These are phyloP conservation scores for Ascobolus immersus DNA, from an alignment of 495 filamentous ascomycete genomes.

Conservation along the genomic window DNA sequence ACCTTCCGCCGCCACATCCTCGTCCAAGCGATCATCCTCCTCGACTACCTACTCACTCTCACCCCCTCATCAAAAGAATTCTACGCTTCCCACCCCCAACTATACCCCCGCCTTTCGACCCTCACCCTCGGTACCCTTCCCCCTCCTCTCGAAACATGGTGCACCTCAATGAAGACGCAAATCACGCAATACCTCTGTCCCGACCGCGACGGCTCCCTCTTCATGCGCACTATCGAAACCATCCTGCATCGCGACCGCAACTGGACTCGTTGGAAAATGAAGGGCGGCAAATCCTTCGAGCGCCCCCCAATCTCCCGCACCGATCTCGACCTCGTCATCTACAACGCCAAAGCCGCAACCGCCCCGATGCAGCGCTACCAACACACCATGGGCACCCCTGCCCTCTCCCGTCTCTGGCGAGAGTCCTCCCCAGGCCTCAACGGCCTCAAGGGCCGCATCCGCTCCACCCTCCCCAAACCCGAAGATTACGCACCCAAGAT, in stretches of 20 bases:
- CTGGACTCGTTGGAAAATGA: conserved; percentile 94
- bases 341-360: conserved; percentile 34
- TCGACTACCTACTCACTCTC: conserved; percentile 78
- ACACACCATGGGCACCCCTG: conserved; percentile 41
- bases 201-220: conserved; percentile 62
- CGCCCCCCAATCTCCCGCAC: conserved; percentile 36
- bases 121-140: not conserved
- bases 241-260: conserved; percentile 88
- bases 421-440: conserved; percentile 26
- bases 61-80: conserved; percentile 61
- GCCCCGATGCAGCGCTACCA: conserved; percentile 38
- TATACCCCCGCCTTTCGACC: conserved; percentile 39
- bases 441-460: conserved; percentile 26
- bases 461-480: conserved; percentile 26
- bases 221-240: conserved; percentile 86
- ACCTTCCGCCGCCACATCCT: conserved; percentile 82
- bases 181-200: conserved; percentile 61
- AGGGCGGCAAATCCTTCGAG: conserved; percentile 70
- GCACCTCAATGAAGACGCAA: conserved; percentile 35
- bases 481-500: conserved; percentile 25
- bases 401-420: conserved; percentile 53
- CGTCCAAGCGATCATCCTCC: conserved; percentile 75
- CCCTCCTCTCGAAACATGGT: conserved; percentile 40
- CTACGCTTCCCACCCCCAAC: conserved; percentile 37
- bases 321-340: conserved; percentile 40